Conservation (phyloP, 2,329 filamentous ascomycete species). For the Helotiales sp. region DNA sequence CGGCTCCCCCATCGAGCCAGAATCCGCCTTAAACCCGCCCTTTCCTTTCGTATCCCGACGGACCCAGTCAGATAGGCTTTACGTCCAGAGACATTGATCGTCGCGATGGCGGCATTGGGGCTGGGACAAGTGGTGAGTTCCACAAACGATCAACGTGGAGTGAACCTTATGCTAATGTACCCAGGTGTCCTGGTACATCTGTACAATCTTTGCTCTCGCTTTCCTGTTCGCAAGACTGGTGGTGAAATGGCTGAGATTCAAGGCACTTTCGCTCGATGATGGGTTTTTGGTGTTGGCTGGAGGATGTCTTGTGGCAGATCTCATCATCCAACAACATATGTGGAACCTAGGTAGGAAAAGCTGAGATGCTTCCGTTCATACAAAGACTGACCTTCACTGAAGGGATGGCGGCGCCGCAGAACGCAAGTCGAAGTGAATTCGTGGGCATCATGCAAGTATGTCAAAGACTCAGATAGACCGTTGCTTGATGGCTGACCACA, state of each 20-base stretch:
- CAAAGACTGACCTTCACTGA: constrained; percentile 24
- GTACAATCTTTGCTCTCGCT: constrained; percentile 29
- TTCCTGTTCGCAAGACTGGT: constrained; percentile 42
- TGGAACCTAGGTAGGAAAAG: constrained; percentile 40
- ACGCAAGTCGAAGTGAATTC: not conserved
- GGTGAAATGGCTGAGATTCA: constrained; percentile 41
- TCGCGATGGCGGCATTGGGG: constrained; percentile 7
- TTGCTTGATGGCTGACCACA: not conserved
- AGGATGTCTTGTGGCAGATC: constrained; percentile 42
- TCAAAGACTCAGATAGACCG: not conserved
- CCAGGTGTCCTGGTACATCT: constrained; percentile 29
- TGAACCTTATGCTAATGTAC: not conserved
- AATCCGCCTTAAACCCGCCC: not conserved
- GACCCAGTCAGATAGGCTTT: not conserved
- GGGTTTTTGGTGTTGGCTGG: constrained; percentile 41
- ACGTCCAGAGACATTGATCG: not conserved
- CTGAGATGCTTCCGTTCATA: constrained; percentile 19
- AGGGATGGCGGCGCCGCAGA: constrained; percentile 1
- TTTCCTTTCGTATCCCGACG: not conserved
- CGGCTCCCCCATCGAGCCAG: not conserved
- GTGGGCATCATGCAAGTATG: constrained; percentile 8
- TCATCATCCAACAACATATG: constrained; percentile 45
- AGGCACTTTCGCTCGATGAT: constrained; percentile 42
- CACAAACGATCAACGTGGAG: not conserved
- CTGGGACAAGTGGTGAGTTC: constrained; percentile 19